Base-by-base conservation (phyloP, 1,284 basidiomycete species). In the Leccinum griseonigrum region DNA sequence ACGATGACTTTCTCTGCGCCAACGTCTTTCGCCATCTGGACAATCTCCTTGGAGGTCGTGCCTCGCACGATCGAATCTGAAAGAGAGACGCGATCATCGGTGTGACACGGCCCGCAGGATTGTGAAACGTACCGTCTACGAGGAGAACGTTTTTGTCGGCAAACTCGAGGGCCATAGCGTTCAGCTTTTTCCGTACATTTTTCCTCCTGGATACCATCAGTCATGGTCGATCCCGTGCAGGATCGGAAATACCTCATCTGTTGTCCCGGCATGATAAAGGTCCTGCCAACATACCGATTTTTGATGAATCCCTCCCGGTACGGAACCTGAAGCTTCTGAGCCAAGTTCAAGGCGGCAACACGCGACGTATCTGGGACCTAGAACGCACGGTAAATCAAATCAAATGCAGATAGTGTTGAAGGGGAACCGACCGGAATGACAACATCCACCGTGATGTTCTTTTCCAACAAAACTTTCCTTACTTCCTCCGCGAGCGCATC, bases 181-280 rank as follows among this genome's bases (percentile, higher is more conserved):
- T 99, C 64, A 99, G 80, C 77, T 99, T 99, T 67, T 92, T 84
- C 62, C 97, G 83, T 14, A 99, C 97, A 73, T 97, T 99, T 82
- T 97, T 98, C 68, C 85, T 88, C 71, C 94, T 94, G 69, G 11
- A 54, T 34, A 60, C 51, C 26, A 29, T 72, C 54, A 68, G 55
- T 32, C 43, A 58, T 13, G 28, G 14, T 16, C 3, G 11, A 56
- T 13, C 29, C 10, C 50, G 56, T 18, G 55, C 55, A 56, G 46
- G 36, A 55, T 9, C 52, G 40, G 31, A 32, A 64, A 14, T 67
- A 87, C 88, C 93, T 85, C 85, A 92, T 91, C 74, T 92, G 90
- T 74, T 99, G 97, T 28, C 97, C 97, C 8, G 97, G 97, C 97
- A 99, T 99, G 79, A 99, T 99, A 77, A 99, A 99, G 0, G 97